phyloP scores from a whole-genome alignment of 2,329 filamentous ascomycete species.

The Apiospora hydei region DNA sequence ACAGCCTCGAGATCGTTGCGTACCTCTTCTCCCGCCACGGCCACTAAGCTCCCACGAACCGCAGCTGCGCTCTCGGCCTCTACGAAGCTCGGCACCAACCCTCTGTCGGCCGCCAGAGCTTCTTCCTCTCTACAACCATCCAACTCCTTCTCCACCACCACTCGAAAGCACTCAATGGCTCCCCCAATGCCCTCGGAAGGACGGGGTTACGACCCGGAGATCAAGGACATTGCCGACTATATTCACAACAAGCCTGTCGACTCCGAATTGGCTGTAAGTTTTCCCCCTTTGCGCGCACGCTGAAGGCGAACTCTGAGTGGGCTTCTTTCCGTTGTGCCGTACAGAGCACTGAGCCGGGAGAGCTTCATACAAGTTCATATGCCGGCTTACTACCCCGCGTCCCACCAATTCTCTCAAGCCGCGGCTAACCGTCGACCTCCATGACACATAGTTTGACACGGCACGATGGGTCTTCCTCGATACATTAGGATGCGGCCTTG shows the following conservation, averaged over 20 bases:
- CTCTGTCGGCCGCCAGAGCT: conserved; percentile 38
- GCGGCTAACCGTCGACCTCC: conserved; percentile 37
- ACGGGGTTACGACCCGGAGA: conserved; percentile 85
- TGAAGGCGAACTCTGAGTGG: background rate
- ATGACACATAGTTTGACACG: conserved; percentile 77
- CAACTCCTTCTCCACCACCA: conserved; percentile 57
- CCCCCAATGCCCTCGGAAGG: conserved; percentile 58
- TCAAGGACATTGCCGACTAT: conserved; percentile 93
- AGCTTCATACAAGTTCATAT: background rate
- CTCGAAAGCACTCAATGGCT: conserved; percentile 55
- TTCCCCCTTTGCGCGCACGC: background rate
- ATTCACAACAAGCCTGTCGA: conserved; percentile 91
- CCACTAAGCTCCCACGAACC: conserved; percentile 41
- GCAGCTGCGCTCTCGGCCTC: conserved; percentile 40
- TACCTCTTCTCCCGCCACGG: conserved; percentile 46
- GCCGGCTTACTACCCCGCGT: conserved; percentile 31
- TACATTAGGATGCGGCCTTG: conserved; percentile 94
- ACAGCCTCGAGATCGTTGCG: conserved; percentile 62
- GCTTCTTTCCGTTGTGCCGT: background rate
- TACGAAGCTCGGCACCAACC: conserved; percentile 37
- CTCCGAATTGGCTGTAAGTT: conserved; percentile 88
- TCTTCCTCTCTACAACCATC: conserved; percentile 41
- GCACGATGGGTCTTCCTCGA: conserved; percentile 97
- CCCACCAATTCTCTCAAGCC: conserved; percentile 25
- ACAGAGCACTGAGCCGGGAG: background rate